phyloP scores from a whole-genome alignment of 192 early-diverging fungal species.

The Mortierella claussenii region DNA sequence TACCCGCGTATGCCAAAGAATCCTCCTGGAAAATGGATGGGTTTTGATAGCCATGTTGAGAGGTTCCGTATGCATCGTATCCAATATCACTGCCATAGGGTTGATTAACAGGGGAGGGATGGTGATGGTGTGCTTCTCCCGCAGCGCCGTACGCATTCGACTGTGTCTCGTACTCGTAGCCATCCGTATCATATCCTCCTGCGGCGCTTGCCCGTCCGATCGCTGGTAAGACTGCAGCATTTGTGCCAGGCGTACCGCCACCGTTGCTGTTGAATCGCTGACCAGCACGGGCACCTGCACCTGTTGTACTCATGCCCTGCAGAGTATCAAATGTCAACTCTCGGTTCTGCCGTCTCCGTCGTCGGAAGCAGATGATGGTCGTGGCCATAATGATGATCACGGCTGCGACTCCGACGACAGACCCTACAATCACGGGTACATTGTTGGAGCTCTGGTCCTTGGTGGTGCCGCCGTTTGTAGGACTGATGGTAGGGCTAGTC shows the following conservation, averaged over 20 bases:
- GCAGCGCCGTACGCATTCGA: background rate
- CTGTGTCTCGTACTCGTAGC: conserved; percentile 24
- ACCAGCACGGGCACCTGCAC: conserved; percentile 3
- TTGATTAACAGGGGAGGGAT: background rate
- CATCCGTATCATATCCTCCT: conserved; percentile 21
- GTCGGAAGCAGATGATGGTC: conserved; percentile 42
- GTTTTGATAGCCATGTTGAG: conserved; percentile 26
- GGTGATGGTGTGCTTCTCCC: background rate
- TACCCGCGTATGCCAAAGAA: conserved; percentile 14
- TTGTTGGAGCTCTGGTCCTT: conserved; percentile 6
- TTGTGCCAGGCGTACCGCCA: background rate
- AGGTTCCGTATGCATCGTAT: conserved; percentile 41
- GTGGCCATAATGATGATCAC: conserved; percentile 34
- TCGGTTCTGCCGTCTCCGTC: conserved; percentile 20
- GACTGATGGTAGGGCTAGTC: background rate
- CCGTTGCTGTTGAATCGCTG: conserved; percentile 14
- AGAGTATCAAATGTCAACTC: conserved; percentile 45
- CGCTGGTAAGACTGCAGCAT: background rate
- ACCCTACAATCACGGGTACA: conserved; percentile 44
- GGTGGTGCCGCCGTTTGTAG: background rate
- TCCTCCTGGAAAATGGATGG: conserved; percentile 53
- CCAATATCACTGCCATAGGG: conserved; percentile 17
- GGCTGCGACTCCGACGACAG: conserved; percentile 20
- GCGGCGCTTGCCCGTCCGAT: background rate
- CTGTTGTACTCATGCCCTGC: conserved; percentile 25